phyloP scores from a whole-genome alignment of 2,329 filamentous ascomycete genomes.

The Botrytis cinerea region DNA sequence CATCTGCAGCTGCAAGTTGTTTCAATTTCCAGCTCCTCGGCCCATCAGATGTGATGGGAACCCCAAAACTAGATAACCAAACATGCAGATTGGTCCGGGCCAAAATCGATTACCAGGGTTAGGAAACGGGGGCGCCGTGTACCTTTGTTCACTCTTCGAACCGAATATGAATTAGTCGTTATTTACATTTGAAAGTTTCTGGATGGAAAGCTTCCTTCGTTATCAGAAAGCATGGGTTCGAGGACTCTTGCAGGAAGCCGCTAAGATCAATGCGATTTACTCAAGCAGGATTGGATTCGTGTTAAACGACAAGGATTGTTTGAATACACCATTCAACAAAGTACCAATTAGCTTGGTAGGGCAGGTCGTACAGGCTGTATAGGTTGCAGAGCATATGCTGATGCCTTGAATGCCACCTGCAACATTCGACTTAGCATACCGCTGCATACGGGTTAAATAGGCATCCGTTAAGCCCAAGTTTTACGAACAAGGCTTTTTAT shows the following conservation, averaged over 20 bases:
- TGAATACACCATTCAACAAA: background rate
- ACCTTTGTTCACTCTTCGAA: background rate
- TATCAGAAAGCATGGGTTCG: conserved; percentile 17
- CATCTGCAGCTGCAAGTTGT: conserved; percentile 17
- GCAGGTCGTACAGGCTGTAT: conserved; percentile 10
- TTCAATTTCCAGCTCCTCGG: conserved; percentile 24
- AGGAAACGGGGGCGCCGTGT: background rate
- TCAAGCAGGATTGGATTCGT: conserved; percentile 6
- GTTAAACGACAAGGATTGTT: background rate
- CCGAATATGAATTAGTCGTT: conserved; percentile 11
- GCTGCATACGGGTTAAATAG: conserved; percentile 5
- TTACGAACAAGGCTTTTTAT: background rate
- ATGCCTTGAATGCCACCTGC: conserved; percentile 21
- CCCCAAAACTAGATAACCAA: background rate
- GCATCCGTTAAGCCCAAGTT: conserved; percentile 13
- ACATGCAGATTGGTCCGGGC: background rate
- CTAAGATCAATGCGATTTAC: background rate
- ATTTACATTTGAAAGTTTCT: background rate
- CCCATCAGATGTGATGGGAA: conserved; percentile 18
- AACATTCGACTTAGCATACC: background rate
- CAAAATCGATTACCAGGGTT: background rate
- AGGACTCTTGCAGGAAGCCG: background rate
- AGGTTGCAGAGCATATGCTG: conserved; percentile 6
- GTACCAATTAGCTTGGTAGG: background rate
- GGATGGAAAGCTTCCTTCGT: background rate